phyloP scores from a whole-genome alignment of 768 basidiomycete genomes.

The Suillus subalutaceus region DNA sequence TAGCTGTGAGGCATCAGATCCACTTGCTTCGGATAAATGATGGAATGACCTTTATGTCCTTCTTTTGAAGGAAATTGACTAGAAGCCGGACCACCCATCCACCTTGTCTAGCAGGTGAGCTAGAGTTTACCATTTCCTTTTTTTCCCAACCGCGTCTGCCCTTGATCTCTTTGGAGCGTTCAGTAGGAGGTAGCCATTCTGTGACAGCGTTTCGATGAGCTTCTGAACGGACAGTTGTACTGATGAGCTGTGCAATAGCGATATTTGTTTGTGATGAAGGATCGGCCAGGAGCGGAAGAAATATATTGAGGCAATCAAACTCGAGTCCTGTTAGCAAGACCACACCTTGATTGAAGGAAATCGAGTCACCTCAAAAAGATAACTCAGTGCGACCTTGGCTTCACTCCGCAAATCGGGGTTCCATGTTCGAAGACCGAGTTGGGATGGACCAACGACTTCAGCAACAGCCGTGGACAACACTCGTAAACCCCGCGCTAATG shows the following conservation, averaged over 20 bases:
- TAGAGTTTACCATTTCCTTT: conserved; percentile 41
- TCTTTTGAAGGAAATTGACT: conserved; percentile 47
- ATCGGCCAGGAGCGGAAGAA: conserved; percentile 63
- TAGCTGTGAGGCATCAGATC: conserved; percentile 38
- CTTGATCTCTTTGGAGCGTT: conserved; percentile 57
- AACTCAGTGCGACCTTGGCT: conserved; percentile 59
- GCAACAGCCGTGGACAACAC: conserved; percentile 61
- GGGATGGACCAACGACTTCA: conserved; percentile 69
- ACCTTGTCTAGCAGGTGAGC: conserved; percentile 46
- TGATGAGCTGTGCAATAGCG: conserved; percentile 63
- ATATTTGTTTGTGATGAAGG: conserved; percentile 43
- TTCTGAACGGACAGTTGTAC: conserved; percentile 49
- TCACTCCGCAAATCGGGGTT: conserved; percentile 45
- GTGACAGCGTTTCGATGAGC: conserved; percentile 53
- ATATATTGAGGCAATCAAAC: conserved; percentile 65
- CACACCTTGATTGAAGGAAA: neutral
- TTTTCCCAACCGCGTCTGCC: conserved; percentile 79
- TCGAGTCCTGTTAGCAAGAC: conserved; percentile 26
- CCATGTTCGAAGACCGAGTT: conserved; percentile 56
- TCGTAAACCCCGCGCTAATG: conserved; percentile 66
- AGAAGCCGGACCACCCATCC: conserved; percentile 64
- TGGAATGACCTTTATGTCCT: conserved; percentile 54
- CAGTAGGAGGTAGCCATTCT: conserved; percentile 64
- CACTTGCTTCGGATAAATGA: neutral
- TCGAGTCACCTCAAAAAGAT: conserved; percentile 58